Base-by-base conservation (phyloP, 257 asterid genomes). In the Primulina huaijiensis region DNA sequence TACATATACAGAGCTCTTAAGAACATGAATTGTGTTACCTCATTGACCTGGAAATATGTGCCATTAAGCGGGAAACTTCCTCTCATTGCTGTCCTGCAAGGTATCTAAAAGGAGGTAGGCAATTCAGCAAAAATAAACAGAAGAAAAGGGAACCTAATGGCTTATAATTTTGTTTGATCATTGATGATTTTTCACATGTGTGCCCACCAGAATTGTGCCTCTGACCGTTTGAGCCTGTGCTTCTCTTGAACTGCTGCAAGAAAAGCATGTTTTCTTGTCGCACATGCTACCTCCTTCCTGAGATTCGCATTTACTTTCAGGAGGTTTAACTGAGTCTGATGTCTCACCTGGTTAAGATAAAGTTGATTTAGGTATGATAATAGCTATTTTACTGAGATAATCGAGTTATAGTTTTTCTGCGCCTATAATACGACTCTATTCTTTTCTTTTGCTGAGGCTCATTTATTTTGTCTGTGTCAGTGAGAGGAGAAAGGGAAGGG, bases 11-110 rank as follows among this genome's bases (percentile, higher is more conserved):
- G 25, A 52, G 64, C 46, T 40, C 23, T 10, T 65, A 67, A 76
- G 37, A 16, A 62, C 38, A 65, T 65, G 46, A 69, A 62, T 62
- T 11, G 9, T 67, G 40, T 69, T 81, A 93, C 99, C 96, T 93
- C 99, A 50, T 93, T 93, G 72, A 93, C 97, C 78, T 90, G 99
- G 85, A 93, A 93, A 73, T 93, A 93, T 62, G 99, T 93, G 69
- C 99, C 99, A 61, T 93, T 93, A 72, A 93, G 89, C 8, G 97
- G 97, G 85, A 93, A 93, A 77, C 96, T 86, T 65, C 99, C 99
- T 78, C 92, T 82, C 95, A 85, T 90, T 74, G 99, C 99, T 29
- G 99, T 93, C 76, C 97, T 79, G 82, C 97, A 93, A 19, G 99
- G 99, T 81, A 93, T 83, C 99, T 93, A 71, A 27, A 73, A 76